phyloP scores from a whole-genome alignment of 192 early-diverging fungal species.

The Phlyctochytrium planicorne region DNA sequence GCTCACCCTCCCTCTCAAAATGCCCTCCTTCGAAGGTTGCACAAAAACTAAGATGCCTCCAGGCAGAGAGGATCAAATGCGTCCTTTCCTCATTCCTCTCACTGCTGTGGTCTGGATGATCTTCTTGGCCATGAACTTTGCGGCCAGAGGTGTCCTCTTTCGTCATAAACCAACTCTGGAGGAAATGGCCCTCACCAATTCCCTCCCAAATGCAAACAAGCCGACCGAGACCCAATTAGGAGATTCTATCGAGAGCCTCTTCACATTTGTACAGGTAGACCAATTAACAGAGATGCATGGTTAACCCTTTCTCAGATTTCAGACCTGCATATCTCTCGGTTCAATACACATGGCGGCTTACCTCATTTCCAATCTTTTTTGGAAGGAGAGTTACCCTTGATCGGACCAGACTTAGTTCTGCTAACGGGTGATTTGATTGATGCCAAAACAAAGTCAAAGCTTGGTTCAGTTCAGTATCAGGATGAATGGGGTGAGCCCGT shows the following conservation, averaged over 20 bases:
- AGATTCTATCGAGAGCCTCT: constrained; percentile 6
- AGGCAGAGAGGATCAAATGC: too few relatives aligned
- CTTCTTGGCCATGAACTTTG: neutral
- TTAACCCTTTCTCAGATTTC: constrained; percentile 54
- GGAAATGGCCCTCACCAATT: neutral
- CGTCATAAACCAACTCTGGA: neutral
- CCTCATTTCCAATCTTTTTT: constrained; percentile 60
- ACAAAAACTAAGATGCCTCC: too few relatives aligned
- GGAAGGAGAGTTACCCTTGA: constrained; percentile 66
- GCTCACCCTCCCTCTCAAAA: too few relatives aligned
- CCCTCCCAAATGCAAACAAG: neutral
- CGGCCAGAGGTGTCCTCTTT: neutral
- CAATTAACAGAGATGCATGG: neutral
- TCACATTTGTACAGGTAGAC: constrained; percentile 19
- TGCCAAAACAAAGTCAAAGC: constrained; percentile 68
- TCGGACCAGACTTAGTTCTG: constrained; percentile 76
- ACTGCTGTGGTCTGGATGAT: constrained; percentile 1
- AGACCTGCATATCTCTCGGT: constrained; percentile 84
- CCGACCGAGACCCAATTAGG: neutral
- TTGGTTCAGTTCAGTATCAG: constrained; percentile 70
- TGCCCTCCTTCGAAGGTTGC: too few relatives aligned
- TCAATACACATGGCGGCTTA: constrained; percentile 59
- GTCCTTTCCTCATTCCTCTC: neutral
- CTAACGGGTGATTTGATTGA: constrained; percentile 89
- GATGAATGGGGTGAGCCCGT: constrained; percentile 72